Evolutionary conservation across 108 stramenopile genomes (phyloP).

Genomic region (Licmophora abbreviata): DNA sequence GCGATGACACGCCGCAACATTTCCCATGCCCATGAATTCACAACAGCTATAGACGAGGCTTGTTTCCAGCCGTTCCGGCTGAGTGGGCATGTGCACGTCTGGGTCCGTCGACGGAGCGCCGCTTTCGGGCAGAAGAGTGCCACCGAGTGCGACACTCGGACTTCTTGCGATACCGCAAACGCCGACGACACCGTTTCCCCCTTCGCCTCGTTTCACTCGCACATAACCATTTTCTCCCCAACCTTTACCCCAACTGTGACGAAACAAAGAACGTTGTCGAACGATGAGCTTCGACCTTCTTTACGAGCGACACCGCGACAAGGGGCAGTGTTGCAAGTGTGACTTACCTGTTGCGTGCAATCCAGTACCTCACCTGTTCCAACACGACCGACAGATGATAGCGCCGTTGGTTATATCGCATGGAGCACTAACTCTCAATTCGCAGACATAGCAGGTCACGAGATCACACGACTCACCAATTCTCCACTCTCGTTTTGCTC

Average conservation of each 20-base stretch:
- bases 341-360: constrained; percentile 54
- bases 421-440: constrained; percentile 7
- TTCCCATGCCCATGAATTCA: background rate
- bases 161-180: constrained; percentile 68
- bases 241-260: constrained; percentile 29
- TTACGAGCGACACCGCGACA: background rate
- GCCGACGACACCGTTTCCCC: constrained; percentile 39
- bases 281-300: background rate
- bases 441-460: background rate
- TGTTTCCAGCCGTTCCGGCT: background rate
- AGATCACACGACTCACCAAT: background rate
- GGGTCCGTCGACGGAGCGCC: background rate
- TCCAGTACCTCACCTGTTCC: constrained; percentile 43
- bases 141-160: constrained; percentile 68
- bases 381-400: no score
- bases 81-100: background rate
- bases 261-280: background rate
- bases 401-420: background rate
- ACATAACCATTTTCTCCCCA: constrained; percentile 78
- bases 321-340: background rate
- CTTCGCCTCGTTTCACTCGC: constrained; percentile 34
- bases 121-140: constrained; percentile 15
- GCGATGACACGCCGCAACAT: background rate
- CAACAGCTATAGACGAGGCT: constrained; percentile 1
- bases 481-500: constrained; percentile 17